Conservation (phyloP, 768 basidiomycete genomes). For the Amyloporia xantha region DNA sequence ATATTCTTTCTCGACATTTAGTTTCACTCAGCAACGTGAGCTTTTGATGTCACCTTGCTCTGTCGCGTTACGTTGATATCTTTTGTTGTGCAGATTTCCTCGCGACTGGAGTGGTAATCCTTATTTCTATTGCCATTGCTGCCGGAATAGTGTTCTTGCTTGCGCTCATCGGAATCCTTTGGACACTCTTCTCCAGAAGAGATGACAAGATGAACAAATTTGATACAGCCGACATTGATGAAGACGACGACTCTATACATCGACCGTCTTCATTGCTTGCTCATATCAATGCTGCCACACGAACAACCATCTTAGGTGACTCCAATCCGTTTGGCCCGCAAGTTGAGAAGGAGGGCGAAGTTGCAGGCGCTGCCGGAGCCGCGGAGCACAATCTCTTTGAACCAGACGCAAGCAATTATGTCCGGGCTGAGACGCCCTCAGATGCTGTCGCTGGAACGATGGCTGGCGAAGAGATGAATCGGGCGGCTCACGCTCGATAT, state of each 20-base stretch:
- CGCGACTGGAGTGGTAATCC: slow-evolving; percentile 87
- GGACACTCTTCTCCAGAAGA: slow-evolving; percentile 80
- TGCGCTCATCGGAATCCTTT: slow-evolving; percentile 77
- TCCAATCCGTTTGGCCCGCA: slow-evolving; percentile 30
- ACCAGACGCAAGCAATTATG: slow-evolving; percentile 70
- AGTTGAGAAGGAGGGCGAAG: slow-evolving; percentile 51
- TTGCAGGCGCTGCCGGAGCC: slow-evolving; percentile 23
- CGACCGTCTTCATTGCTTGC: slow-evolving; percentile 84
- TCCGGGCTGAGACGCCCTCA: slow-evolving; percentile 76
- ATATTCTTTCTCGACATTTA: slow-evolving; percentile 73
- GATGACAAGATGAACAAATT: slow-evolving; percentile 66
- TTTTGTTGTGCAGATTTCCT: slow-evolving; percentile 61
- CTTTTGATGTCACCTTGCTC: slow-evolving; percentile 8
- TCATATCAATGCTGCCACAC: slow-evolving; percentile 87
- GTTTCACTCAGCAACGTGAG: slow-evolving; percentile 67
- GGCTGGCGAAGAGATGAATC: slow-evolving; percentile 57
- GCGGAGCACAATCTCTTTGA: slow-evolving; percentile 48
- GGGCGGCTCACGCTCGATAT: slow-evolving; percentile 75
- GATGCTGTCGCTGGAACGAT: slow-evolving; percentile 61
- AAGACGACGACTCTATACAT: no score
- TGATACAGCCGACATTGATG: slow-evolving; percentile 49
- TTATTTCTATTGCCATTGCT: slow-evolving; percentile 95
- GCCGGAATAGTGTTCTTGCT: slow-evolving; percentile 90
- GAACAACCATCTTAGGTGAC: slow-evolving; percentile 70
- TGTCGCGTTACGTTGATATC: slow-evolving; percentile 4